phyloP scores from a whole-genome alignment of 495 filamentous ascomycete species.

The Oidiodendron maius region DNA sequence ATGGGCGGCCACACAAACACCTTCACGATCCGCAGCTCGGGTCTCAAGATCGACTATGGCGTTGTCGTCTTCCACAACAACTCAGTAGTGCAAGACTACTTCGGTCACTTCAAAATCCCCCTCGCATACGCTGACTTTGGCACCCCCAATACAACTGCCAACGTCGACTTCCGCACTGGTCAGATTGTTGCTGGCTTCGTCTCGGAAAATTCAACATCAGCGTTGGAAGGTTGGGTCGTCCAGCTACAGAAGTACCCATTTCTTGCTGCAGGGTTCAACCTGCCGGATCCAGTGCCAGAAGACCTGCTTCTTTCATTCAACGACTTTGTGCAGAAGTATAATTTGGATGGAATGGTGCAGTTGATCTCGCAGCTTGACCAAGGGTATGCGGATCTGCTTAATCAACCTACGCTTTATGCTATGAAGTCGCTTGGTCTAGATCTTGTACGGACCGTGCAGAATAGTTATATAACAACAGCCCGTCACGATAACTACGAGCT shows the following conservation, averaged over 20 bases:
- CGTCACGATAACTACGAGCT: constrained; percentile 34
- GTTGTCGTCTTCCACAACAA: not conserved
- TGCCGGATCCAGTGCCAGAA: constrained; percentile 25
- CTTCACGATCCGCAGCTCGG: constrained; percentile 2
- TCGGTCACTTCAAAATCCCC: constrained; percentile 27
- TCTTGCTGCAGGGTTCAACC: constrained; percentile 23
- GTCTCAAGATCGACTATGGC: constrained; percentile 1
- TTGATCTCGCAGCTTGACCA: constrained; percentile 10
- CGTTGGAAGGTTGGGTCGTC: constrained; percentile 21
- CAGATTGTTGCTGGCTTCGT: constrained; percentile 14
- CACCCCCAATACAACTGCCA: not conserved
- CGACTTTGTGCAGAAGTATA: constrained; percentile 29
- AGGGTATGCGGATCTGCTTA: constrained; percentile 18
- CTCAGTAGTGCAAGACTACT: not conserved
- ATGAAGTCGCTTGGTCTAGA: constrained; percentile 19
- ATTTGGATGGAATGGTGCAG: constrained; percentile 13
- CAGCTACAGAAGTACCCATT: constrained; percentile 33
- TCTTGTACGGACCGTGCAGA: constrained; percentile 11
- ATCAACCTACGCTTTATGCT: constrained; percentile 24
- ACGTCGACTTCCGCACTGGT: constrained; percentile 10
- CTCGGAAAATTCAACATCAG: constrained; percentile 18
- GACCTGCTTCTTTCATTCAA: constrained; percentile 29
- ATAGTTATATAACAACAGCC: constrained; percentile 27
- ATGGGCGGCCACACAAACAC: constrained; percentile 46
- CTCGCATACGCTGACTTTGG: not conserved